Conservation (phyloP, 495 filamentous ascomycete genomes). For the Talaromyces thailandensis region DNA sequence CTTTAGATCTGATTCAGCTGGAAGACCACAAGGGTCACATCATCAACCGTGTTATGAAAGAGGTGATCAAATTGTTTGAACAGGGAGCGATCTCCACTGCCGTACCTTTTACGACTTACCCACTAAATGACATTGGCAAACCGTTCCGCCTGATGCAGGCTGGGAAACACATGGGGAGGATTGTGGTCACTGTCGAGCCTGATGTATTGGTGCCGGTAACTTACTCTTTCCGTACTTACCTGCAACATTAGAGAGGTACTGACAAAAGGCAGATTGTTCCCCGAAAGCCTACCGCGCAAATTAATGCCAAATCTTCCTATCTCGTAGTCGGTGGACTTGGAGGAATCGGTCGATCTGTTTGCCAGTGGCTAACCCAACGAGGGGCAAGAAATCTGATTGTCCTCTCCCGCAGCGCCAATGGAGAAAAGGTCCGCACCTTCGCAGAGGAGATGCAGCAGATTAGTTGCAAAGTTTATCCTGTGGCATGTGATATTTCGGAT, state of each 20-base stretch:
- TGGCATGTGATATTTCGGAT: not conserved
- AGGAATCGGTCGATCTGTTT: conserved; percentile 32
- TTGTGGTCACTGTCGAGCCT: conserved; percentile 18
- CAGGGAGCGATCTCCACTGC: conserved; percentile 16
- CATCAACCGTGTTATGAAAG: conserved; percentile 13
- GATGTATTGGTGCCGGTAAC: not conserved
- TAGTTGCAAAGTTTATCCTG: not conserved
- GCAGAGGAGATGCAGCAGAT: not conserved
- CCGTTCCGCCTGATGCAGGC: conserved; percentile 33
- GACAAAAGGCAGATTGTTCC: not conserved
- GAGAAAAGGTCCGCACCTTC: not conserved
- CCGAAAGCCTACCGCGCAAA: not conserved
- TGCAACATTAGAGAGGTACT: not conserved
- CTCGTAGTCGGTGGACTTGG: conserved; percentile 36
- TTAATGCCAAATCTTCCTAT: conserved; percentile 24
- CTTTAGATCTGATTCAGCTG: conserved; percentile 13
- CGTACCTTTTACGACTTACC: conserved; percentile 21
- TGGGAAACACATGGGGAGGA: conserved; percentile 34
- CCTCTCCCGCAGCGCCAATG: not conserved
- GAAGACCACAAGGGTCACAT: not conserved
- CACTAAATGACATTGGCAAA: conserved; percentile 24
- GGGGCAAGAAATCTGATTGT: conserved; percentile 49
- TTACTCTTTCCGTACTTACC: not conserved
- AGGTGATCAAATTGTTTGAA: conserved; percentile 17
- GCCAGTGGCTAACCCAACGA: conserved; percentile 47